Percentiles rank a stretch among this genome's conserved stretches.
Evolutionary conservation across 2,329 filamentous ascomycete genomes (phyloP).

Genomic region (Microthyrium microscopicum): DNA sequence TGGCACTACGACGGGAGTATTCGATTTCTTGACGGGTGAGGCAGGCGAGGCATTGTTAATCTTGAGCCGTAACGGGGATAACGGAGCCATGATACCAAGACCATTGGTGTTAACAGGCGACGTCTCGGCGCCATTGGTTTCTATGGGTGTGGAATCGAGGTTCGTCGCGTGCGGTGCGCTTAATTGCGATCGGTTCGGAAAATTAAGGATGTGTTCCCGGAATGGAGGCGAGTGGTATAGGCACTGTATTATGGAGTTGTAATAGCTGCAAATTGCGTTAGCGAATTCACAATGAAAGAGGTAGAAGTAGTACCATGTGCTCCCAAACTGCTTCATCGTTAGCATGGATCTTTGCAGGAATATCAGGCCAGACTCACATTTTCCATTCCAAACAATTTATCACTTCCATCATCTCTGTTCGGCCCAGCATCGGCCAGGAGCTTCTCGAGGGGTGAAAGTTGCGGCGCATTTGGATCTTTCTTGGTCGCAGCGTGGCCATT

Average conservation of each 20-base stretch:
- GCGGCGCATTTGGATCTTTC: slow-evolving; percentile 41
- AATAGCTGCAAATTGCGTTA: slow-evolving; percentile 49
- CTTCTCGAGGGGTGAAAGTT: slow-evolving; percentile 47
- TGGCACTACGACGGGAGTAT: slow-evolving; percentile 36
- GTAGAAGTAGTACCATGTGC: slow-evolving; percentile 60
- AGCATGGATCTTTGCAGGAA: slow-evolving; percentile 1
- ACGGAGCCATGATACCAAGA: slow-evolving; percentile 6
- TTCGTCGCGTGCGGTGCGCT: slow-evolving; percentile 48
- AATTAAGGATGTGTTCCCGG: slow-evolving; percentile 84
- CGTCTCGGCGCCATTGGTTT: background rate
- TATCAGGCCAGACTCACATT: slow-evolving; percentile 50
- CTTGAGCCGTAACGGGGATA: background rate
- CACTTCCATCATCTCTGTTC: slow-evolving; percentile 71
- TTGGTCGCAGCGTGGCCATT: slow-evolving; percentile 33
- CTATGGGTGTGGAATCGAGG: background rate
- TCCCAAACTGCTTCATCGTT: slow-evolving; percentile 56
- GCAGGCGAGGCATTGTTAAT: background rate
- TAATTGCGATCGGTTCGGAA: slow-evolving; percentile 57
- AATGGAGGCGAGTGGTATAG: slow-evolving; percentile 92
- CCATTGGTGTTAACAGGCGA: slow-evolving; percentile 21
- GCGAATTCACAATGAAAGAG: background rate
- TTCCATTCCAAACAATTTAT: slow-evolving; percentile 97
- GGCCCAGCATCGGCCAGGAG: slow-evolving; percentile 71
- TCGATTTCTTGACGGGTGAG: slow-evolving; percentile 12
- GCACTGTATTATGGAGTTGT: slow-evolving; percentile 94